Evolutionary conservation across 805 yeast genomes (phyloP), one percentile per base, ranked within the genome.

Genomic region (Ogataea salicorniae): DNA sequence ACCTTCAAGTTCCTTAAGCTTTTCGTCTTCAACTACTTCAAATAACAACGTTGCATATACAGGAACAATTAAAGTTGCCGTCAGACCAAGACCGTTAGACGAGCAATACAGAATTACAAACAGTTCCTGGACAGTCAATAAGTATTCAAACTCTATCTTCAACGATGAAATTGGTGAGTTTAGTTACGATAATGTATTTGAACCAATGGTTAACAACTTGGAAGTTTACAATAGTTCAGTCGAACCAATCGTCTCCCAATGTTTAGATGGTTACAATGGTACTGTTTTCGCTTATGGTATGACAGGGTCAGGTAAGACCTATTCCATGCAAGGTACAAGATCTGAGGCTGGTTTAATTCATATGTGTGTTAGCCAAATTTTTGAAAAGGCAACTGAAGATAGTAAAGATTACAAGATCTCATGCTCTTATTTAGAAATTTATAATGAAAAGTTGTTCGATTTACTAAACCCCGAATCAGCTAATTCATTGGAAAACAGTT

Each of bases 291-390:
- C 98, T 0, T 89, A 89, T 59, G 97, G 97, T 34, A 87, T 87
- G 89, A 89, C 97, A 0, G 96, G 96, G 0, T 84, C 95, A 1
- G 97, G 97, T 11, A 89, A 89, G 64, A 89, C 97, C 0, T 82
- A 78, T 61, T 79, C 95, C 2, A 89, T 89, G 95, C 83, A 83
- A 52, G 96, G 96, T 31, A 70, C 74, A 26, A 71, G 65, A 2
- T 51, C 55, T 5, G 83, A 81, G 51, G 81, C 83, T 0, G 96
- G 96, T 4, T 73, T 89, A 42, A 84, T 90, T 39, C 81, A 84
- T 37, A 68, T 81, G 36, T 83, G 92, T 5, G 82, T 83, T 13
- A 71, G 74, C 46, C 77, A 78, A 39, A 71, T 87, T 3, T 90
- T 82, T 58, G 66, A 71, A 14, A 73, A 74, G 45, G 72, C 79